Conservation (phyloP, 257 asterid genomes). For the Scutellaria galericulata region DNA sequence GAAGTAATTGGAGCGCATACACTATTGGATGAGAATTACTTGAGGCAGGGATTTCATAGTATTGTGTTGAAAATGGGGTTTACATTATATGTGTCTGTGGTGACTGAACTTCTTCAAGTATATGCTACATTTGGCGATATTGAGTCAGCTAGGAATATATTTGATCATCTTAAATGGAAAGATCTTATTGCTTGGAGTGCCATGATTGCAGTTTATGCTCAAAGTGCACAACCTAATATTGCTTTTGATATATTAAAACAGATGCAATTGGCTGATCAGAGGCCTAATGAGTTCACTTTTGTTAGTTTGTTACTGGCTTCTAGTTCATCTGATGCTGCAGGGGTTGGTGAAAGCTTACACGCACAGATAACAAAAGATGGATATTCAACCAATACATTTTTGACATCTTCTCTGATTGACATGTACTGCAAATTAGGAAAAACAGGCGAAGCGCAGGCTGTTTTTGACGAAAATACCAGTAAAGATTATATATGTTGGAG, state of each 20-base stretch:
- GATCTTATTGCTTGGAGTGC: conserved; percentile 83
- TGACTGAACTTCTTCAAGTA: conserved; percentile 69
- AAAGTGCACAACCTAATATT: conserved; percentile 47
- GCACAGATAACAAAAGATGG: conserved; percentile 58
- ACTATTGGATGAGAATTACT: conserved; percentile 40
- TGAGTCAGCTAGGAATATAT: conserved; percentile 58
- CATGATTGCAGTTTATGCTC: conserved; percentile 65
- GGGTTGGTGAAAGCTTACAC: conserved; percentile 65
- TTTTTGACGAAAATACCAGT: conserved; percentile 55
- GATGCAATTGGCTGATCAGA: conserved; percentile 64
- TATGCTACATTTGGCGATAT: conserved; percentile 60
- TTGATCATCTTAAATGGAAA: conserved; percentile 54
- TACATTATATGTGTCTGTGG: conserved; percentile 41
- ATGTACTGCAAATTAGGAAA: conserved; percentile 80
- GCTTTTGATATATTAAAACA: conserved; percentile 53
- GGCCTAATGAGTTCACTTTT: conserved; percentile 71
- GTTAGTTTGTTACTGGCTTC: conserved; percentile 69
- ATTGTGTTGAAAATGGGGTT: conserved; percentile 62
- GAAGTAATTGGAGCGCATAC: conserved; percentile 60
- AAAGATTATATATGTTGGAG: conserved; percentile 88
- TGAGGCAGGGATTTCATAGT: conserved; percentile 59
- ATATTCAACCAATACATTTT: conserved; percentile 51
- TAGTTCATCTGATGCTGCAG: conserved; percentile 47
- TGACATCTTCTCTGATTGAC: conserved; percentile 63
- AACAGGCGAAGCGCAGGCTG: conserved; percentile 52